Conservation (phyloP, 768 basidiomycete genomes). For the Cyathus striatus region DNA sequence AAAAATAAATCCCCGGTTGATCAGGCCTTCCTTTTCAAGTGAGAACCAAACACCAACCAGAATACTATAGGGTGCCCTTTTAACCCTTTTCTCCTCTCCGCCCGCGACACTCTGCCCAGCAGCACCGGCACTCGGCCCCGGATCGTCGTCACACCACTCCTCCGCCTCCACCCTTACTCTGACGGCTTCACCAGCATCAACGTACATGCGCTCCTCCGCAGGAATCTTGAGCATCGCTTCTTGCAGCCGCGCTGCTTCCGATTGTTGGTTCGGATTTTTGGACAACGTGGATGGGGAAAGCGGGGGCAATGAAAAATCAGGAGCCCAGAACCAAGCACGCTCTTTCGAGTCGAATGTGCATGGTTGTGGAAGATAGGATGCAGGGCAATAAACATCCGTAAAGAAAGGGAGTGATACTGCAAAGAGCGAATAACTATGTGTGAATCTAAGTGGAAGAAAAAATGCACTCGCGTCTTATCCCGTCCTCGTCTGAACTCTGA, state of each 20-base stretch:
- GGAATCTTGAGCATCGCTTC: constrained; percentile 75
- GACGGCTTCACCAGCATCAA: constrained; percentile 70
- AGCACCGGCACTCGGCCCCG: constrained; percentile 52
- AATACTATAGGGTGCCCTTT: neutral
- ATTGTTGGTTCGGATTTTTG: too few species aligned
- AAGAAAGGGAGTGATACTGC: constrained; percentile 91
- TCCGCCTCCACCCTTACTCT: constrained; percentile 78
- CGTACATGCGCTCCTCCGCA: constrained; percentile 67
- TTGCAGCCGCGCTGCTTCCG: too few species aligned
- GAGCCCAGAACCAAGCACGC: constrained; percentile 80
- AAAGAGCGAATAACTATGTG: too few species aligned
- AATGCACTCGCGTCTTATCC: constrained; percentile 65
- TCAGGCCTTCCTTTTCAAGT: too few species aligned
- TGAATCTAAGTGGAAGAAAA: too few species aligned
- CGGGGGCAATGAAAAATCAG: constrained; percentile 31
- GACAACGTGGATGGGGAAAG: neutral
- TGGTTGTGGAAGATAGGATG: constrained; percentile 75
- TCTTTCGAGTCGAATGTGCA: constrained; percentile 80
- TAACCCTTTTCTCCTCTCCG: too few species aligned
- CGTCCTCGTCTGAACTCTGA: constrained; percentile 79
- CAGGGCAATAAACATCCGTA: constrained; percentile 86
- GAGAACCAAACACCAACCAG: too few species aligned
- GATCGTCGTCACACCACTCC: constrained; percentile 83
- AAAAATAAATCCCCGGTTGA: too few species aligned
- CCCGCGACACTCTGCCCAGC: neutral